Percentiles rank a stretch among this genome's conserved stretches.
These are phyloP conservation scores for Diaporthe destruens DNA, from an alignment of 2,329 filamentous ascomycete species.

Conservation along the genomic window DNA sequence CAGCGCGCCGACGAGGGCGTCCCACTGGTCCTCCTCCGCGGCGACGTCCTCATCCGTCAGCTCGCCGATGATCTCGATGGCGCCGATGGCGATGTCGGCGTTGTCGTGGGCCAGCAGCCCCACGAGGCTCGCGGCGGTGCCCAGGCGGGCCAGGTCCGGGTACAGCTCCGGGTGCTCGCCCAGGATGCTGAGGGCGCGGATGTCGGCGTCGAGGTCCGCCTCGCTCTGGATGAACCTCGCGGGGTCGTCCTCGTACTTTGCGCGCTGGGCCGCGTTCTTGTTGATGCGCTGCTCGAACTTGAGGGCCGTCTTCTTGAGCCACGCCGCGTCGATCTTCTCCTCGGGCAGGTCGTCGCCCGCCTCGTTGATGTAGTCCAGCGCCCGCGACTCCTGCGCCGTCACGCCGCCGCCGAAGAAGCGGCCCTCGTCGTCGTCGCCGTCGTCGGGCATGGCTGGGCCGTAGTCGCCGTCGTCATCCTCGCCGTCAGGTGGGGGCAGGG, in stretches of 20 bases:
- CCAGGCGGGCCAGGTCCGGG: constrained; percentile 80
- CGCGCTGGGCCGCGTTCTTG: constrained; percentile 90
- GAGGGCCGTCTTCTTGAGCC: constrained; percentile 84
- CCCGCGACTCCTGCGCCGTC: constrained; percentile 81
- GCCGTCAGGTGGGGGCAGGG: constrained; percentile 63
- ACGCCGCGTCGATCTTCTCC: constrained; percentile 85
- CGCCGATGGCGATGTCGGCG: constrained; percentile 93
- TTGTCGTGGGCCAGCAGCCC: constrained; percentile 93
- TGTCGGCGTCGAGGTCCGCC: constrained; percentile 88
- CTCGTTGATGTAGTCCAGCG: constrained; percentile 88
- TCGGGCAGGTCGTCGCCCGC: constrained; percentile 61
- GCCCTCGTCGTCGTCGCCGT: constrained; percentile 85
- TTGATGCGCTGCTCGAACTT: constrained; percentile 92
- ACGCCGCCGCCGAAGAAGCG: constrained; percentile 96
- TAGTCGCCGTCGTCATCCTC: constrained; percentile 64
- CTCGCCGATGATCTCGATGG: constrained; percentile 89
- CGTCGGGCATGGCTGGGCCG: constrained; percentile 57
- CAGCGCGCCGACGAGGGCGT: constrained; percentile 76
- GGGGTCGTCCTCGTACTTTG: constrained; percentile 84
- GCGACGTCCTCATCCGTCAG: constrained; percentile 93
- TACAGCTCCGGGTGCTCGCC: constrained; percentile 90
- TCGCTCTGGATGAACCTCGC: constrained; percentile 87
- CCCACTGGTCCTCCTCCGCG: constrained; percentile 85
- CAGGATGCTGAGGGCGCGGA: constrained; percentile 88
- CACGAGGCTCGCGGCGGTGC: constrained; percentile 80